These are phyloP conservation scores for Isatis tinctoria DNA, from an alignment of 345 rosid species.

Conservation along the genomic window DNA sequence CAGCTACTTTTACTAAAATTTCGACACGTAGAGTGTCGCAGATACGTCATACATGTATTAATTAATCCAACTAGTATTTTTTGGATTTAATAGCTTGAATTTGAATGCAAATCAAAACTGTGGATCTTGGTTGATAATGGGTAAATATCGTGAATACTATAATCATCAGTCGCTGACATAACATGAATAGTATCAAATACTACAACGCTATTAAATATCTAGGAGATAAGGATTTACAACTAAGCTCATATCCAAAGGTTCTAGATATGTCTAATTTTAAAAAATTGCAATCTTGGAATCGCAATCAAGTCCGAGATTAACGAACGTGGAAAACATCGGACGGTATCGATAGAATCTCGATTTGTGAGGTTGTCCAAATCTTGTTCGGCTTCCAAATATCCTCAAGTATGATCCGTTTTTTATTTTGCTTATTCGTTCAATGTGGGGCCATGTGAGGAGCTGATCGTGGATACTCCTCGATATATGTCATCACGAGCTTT, in stretches of 20 bases:
- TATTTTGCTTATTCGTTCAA: not conserved
- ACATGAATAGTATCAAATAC: not conserved
- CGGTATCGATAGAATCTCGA: slow-evolving; percentile 37
- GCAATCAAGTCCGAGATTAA: slow-evolving; percentile 23
- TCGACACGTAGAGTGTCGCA: not conserved
- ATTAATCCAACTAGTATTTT: not conserved
- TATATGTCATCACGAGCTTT: slow-evolving; percentile 8
- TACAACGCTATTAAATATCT: not conserved
- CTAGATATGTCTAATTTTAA: not conserved
- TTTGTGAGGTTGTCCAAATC: slow-evolving; percentile 23
- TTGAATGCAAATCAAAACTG: not conserved
- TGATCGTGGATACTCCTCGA: slow-evolving; percentile 22
- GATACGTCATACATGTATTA: not conserved
- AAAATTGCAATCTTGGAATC: not conserved
- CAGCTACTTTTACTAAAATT: not conserved
- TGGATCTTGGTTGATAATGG: slow-evolving; percentile 13
- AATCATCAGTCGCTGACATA: not conserved
- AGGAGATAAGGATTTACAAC: slow-evolving; percentile 12
- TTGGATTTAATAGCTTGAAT: not conserved
- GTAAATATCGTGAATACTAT: not conserved
- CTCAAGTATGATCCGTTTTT: not conserved
- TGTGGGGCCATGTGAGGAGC: slow-evolving; percentile 30
- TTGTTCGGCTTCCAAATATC: slow-evolving; percentile 11
- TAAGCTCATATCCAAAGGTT: slow-evolving; percentile 11
- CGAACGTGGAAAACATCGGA: slow-evolving; percentile 39